Conservation (phyloP, 768 basidiomycete species). For the Arthromyces matolae region DNA sequence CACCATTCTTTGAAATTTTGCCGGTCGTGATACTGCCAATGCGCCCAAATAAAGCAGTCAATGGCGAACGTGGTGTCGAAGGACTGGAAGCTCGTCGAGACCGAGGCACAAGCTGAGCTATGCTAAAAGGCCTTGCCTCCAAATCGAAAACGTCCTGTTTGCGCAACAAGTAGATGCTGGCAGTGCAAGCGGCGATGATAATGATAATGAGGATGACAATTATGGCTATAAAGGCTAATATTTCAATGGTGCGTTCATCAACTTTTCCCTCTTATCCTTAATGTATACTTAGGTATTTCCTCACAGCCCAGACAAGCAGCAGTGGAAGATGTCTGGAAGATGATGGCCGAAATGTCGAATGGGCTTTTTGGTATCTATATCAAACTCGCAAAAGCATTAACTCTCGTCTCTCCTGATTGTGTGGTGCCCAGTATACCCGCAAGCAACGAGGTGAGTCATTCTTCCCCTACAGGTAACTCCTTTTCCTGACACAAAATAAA, state of each 20-base stretch:
- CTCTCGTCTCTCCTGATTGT: not conserved
- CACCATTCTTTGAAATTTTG: not conserved
- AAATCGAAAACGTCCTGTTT: constrained; percentile 41
- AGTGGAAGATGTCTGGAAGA: constrained; percentile 3
- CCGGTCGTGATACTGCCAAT: no score
- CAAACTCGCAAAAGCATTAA: not conserved
- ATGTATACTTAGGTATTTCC: not conserved
- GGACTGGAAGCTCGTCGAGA: not conserved
- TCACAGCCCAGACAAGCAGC: constrained; percentile 2
- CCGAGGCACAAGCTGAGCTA: constrained; percentile 6
- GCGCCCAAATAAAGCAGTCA: constrained; percentile 4
- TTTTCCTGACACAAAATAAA: not conserved
- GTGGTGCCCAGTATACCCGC: not conserved
- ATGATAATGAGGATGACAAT: constrained; percentile 53
- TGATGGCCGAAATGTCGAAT: not conserved
- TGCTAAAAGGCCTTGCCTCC: constrained; percentile 28
- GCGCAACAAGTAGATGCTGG: constrained; percentile 54
- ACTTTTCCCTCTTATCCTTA: no score
- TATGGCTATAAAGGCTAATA: constrained; percentile 56
- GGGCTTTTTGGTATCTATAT: not conserved
- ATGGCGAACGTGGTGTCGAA: constrained; percentile 5
- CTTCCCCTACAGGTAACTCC: not conserved
- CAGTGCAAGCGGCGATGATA: constrained; percentile 49
- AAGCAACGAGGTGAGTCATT: not conserved
- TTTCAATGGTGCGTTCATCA: not conserved